These are phyloP conservation scores for Tricholomella constricta DNA, from an alignment of 768 basidiomycete genomes.

Conservation along the genomic window DNA sequence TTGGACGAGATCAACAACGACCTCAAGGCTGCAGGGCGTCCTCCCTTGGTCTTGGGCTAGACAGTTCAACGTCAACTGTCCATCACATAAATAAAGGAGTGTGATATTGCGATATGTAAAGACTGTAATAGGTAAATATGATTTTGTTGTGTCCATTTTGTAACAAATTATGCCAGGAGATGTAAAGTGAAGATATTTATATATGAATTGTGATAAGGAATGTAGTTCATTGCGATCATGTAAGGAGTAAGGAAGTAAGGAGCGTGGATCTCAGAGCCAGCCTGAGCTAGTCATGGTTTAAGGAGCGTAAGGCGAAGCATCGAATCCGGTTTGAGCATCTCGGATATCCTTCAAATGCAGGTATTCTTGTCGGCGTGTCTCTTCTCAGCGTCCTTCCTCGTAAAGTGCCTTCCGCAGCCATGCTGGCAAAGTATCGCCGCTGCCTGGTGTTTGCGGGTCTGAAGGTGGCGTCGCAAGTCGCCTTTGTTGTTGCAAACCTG, in stretches of 20 bases:
- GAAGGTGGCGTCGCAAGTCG: constrained; percentile 15
- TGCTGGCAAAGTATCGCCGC: constrained; percentile 15
- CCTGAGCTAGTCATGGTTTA: not conserved
- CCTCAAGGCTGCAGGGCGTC: constrained; percentile 42
- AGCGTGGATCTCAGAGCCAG: too few species aligned
- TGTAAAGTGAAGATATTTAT: constrained; percentile 1
- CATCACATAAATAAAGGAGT: not conserved
- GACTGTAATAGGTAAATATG: not conserved
- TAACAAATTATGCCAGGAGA: not conserved
- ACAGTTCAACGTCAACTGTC: not conserved
- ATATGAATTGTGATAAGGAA: not conserved
- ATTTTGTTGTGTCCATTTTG: not conserved
- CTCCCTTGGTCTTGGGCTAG: constrained; percentile 22
- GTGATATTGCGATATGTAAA: not conserved
- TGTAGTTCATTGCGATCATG: not conserved
- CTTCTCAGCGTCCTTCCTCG: constrained; percentile 18
- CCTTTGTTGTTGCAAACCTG: constrained; percentile 7
- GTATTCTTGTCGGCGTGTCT: constrained; percentile 9
- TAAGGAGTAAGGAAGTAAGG: not conserved
- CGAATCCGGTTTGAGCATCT: not conserved
- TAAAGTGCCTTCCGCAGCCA: constrained; percentile 14
- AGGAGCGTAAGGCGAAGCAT: not conserved
- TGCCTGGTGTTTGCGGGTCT: constrained; percentile 4
- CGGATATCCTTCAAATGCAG: not conserved
- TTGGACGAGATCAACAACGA: constrained; percentile 56